phyloP scores from a whole-genome alignment of 2,329 filamentous ascomycete species.

The Beauveria sp. region DNA sequence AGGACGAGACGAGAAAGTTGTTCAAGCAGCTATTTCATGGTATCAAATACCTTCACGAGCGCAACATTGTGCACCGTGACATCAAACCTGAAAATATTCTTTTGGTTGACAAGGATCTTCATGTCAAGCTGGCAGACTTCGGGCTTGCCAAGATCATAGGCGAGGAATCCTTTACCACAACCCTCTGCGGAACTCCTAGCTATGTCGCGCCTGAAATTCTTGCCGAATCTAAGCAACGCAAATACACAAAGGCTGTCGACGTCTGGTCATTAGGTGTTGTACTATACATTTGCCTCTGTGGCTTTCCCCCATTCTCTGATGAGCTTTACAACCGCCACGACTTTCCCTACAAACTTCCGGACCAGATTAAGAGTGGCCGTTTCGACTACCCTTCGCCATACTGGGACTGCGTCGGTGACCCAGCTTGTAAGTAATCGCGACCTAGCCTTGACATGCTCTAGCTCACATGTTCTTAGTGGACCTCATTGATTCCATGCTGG shows the following conservation, averaged over 20 bases:
- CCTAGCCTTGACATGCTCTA: background rate
- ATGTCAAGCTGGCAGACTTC: conserved; percentile 91
- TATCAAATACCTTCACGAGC: conserved; percentile 92
- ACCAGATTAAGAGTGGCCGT: conserved; percentile 80
- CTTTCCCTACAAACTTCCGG: conserved; percentile 77
- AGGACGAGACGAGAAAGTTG: conserved; percentile 75
- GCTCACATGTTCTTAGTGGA: conserved; percentile 47
- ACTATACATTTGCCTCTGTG: conserved; percentile 92
- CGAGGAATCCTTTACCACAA: conserved; percentile 96
- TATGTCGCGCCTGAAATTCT: conserved; percentile 96
- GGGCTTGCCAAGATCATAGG: conserved; percentile 97
- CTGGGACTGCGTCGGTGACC: conserved; percentile 58
- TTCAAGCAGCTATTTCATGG: conserved; percentile 90
- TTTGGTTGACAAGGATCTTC: conserved; percentile 73
- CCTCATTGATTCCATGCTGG: conserved; percentile 90
- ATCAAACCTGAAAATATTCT: conserved; percentile 98
- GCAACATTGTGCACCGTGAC: conserved; percentile 93
- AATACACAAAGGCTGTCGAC: conserved; percentile 92
- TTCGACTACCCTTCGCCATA: conserved; percentile 97
- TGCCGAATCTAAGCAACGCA: conserved; percentile 69
- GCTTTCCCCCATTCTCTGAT: conserved; percentile 94
- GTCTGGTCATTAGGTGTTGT: conserved; percentile 98
- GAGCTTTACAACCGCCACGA: conserved; percentile 69
- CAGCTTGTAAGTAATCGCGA: conserved; percentile 49
- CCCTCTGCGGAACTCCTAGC: conserved; percentile 90